These are phyloP conservation scores for Hymenoscyphus linearis DNA, from an alignment of 2,329 filamentous ascomycete genomes.

Conservation along the genomic window DNA sequence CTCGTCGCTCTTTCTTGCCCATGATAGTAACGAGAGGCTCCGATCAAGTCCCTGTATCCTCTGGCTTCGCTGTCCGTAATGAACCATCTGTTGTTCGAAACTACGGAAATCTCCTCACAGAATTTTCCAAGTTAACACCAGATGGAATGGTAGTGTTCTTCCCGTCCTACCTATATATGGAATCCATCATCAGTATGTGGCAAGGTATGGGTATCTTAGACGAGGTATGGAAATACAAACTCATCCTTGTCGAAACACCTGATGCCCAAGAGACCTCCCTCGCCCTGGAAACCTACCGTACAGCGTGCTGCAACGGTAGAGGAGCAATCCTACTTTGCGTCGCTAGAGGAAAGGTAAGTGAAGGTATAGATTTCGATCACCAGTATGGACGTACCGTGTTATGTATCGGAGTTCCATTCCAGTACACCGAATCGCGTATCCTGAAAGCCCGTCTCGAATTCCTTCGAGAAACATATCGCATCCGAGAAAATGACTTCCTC, in stretches of 20 bases:
- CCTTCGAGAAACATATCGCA: conserved; percentile 92
- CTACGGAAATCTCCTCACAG: conserved; percentile 86
- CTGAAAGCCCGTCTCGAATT: conserved; percentile 94
- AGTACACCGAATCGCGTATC: conserved; percentile 97
- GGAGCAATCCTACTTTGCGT: conserved; percentile 92
- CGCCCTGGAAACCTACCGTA: conserved; percentile 92
- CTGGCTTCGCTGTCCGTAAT: conserved; percentile 90
- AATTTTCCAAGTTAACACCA: conserved; percentile 93
- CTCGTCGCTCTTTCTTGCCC: conserved; percentile 88
- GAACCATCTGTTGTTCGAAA: conserved; percentile 96
- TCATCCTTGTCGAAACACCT: conserved; percentile 95
- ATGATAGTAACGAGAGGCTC: conserved; percentile 96
- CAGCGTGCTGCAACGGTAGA: conserved; percentile 93
- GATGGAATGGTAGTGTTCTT: conserved; percentile 99
- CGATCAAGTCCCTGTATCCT: conserved; percentile 89
- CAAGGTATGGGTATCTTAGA: conserved; percentile 97
- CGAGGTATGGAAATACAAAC: conserved; percentile 97
- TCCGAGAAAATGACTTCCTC: conserved; percentile 93
- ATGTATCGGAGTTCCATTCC: conserved; percentile 95
- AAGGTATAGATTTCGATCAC: conserved; percentile 98
- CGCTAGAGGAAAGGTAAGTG: conserved; percentile 92
- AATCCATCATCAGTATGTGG: conserved; percentile 98
- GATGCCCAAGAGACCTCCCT: conserved; percentile 96
- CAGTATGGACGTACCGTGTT: conserved; percentile 95
- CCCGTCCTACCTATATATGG: conserved; percentile 98